Conservation (phyloP, 2,329 filamentous ascomycete species). For the Cladorrhinum sp. region DNA sequence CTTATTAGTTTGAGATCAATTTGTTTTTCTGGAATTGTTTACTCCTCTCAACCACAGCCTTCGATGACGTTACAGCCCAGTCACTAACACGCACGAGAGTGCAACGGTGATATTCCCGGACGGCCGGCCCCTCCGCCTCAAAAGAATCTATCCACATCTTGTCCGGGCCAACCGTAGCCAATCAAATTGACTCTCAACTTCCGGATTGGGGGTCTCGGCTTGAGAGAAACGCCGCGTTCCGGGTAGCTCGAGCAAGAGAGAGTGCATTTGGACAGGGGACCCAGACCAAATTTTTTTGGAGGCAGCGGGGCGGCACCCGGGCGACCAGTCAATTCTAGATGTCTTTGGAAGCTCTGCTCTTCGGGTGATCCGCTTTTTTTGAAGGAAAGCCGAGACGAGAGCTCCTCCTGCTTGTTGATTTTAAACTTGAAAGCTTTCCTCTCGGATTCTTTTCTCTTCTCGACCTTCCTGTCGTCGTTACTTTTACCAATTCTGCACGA, state of each 20-base stretch:
- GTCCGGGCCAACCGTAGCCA: not conserved
- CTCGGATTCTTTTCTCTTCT: too few relatives aligned
- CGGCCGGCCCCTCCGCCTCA: not conserved
- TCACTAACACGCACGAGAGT: not conserved
- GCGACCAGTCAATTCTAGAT: conserved; percentile 33
- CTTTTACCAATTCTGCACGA: too few relatives aligned
- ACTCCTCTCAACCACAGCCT: not conserved
- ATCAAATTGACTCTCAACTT: not conserved
- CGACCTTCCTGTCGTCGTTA: too few relatives aligned
- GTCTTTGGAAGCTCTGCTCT: conserved; percentile 32
- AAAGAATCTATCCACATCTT: not conserved
- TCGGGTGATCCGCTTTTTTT: conserved; percentile 13
- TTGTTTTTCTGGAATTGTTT: not conserved
- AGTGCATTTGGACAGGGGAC: not conserved
- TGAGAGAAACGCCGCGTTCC: not conserved
- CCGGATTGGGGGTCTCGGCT: not conserved
- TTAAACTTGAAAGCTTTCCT: too few relatives aligned
- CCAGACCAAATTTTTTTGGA: too few relatives aligned
- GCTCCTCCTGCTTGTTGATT: too few relatives aligned
- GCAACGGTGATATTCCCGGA: not conserved
- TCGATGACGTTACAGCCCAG: not conserved
- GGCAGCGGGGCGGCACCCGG: not conserved
- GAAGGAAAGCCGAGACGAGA: not conserved
- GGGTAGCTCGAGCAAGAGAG: not conserved
- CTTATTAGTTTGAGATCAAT: too few relatives aligned